These are phyloP conservation scores for Cercospora sesami DNA, from an alignment of 2,329 filamentous ascomycete species.

Conservation along the genomic window DNA sequence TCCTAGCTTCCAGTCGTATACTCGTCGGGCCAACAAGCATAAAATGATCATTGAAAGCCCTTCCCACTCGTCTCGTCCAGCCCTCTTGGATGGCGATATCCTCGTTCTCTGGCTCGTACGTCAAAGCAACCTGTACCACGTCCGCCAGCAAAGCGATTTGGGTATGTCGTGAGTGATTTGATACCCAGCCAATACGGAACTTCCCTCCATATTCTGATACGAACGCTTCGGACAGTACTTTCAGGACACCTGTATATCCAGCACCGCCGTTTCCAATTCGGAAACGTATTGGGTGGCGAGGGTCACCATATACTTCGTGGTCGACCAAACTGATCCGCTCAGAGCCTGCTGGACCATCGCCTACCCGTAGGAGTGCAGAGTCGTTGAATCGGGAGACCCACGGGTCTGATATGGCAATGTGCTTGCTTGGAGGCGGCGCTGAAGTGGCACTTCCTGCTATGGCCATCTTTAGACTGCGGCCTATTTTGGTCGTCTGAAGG, in stretches of 20 bases:
- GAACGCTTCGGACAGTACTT: conserved; percentile 20
- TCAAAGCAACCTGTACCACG: conserved; percentile 30
- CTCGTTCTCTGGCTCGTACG: conserved; percentile 32
- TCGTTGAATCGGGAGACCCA: conserved; percentile 19
- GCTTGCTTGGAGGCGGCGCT: neutral
- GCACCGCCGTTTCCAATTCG: conserved; percentile 32
- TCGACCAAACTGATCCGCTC: conserved; percentile 16
- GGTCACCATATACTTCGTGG: conserved; percentile 24
- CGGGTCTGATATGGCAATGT: conserved; percentile 17
- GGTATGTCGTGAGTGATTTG: conserved; percentile 31
- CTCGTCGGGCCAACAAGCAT: conserved; percentile 26
- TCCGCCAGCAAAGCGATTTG: conserved; percentile 31
- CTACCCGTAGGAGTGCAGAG: conserved; percentile 16
- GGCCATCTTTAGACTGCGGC: neutral
- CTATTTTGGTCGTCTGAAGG: neutral
- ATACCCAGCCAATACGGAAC: conserved; percentile 30
- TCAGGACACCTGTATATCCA: conserved; percentile 29
- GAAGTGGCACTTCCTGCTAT: neutral
- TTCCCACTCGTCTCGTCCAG: conserved; percentile 23
- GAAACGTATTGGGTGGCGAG: conserved; percentile 23
- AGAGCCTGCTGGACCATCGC: conserved; percentile 8
- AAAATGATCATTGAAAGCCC: conserved; percentile 33
- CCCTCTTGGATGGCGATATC: conserved; percentile 25
- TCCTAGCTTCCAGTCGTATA: neutral
- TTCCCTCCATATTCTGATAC: conserved; percentile 17